A percentile compares a stretch with the other conserved stretches of the same genome.
Evolutionary conservation across 2,329 filamentous ascomycete species (phyloP).

Genomic region (Cladophialophora exuberans): DNA sequence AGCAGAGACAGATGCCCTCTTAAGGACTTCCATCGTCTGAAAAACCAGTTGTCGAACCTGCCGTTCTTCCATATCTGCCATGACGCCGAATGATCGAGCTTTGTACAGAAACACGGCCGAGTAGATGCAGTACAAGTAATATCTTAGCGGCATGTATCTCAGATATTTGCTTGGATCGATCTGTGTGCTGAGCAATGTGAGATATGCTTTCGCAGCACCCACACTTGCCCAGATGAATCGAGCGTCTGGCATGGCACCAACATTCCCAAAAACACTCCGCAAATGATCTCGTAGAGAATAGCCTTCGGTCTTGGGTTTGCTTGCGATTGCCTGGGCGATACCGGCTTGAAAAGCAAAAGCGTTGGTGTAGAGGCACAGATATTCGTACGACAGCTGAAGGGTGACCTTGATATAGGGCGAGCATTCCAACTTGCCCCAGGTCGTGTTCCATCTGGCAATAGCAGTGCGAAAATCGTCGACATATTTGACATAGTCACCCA

Average conservation of each 20-base stretch:
- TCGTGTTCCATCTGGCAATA: constrained; percentile 71
- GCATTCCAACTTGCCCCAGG: constrained; percentile 69
- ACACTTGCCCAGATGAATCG: constrained; percentile 69
- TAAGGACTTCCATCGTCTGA: constrained; percentile 62
- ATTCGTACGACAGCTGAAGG: constrained; percentile 71
- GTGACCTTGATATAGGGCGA: constrained; percentile 69
- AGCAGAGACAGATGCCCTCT: constrained; percentile 59
- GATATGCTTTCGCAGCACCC: constrained; percentile 64
- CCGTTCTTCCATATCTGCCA: constrained; percentile 58
- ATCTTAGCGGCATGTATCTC: constrained; percentile 66
- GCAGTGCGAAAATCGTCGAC: constrained; percentile 73
- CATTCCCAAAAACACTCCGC: constrained; percentile 53
- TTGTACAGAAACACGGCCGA: constrained; percentile 69
- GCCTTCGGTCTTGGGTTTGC: constrained; percentile 40
- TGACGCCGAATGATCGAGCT: constrained; percentile 62
- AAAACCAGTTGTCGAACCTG: constrained; percentile 61
- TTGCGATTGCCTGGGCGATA: constrained; percentile 55
- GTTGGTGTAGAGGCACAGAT: constrained; percentile 72
- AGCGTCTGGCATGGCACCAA: constrained; percentile 64
- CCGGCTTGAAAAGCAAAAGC: constrained; percentile 77
- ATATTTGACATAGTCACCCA: constrained; percentile 74
- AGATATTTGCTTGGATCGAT: constrained; percentile 63
- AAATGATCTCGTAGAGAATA: constrained; percentile 43
- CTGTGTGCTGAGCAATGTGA: constrained; percentile 63
- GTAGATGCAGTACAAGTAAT: constrained; percentile 66